Conservation (phyloP, 1,139 yeast genomes). For the Groenewaldozyma auringiensis region DNA sequence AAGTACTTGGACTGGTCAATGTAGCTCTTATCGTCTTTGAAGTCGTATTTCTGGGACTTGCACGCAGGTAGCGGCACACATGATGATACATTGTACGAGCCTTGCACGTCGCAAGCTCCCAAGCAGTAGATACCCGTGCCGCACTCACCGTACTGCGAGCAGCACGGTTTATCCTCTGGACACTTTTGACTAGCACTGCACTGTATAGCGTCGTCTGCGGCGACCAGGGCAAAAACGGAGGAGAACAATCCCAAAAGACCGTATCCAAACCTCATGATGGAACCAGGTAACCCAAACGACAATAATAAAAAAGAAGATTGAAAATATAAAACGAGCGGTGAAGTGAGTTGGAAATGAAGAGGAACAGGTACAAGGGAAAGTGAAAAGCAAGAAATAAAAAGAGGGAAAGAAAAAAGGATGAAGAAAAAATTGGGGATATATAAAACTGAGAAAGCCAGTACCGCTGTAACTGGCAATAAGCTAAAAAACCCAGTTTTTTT, state of each 20-base stretch:
- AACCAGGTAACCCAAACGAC: too few relatives aligned
- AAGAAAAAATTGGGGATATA: background rate
- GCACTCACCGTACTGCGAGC: slow-evolving; percentile 78
- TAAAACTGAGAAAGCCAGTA: too few relatives aligned
- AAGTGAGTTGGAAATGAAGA: too few relatives aligned
- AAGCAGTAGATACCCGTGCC: slow-evolving; percentile 76
- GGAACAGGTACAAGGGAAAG: too few relatives aligned
- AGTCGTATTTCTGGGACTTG: slow-evolving; percentile 18
- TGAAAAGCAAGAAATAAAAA: background rate
- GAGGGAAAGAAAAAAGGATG: background rate
- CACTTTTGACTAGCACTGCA: slow-evolving; percentile 51
- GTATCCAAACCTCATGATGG: background rate
- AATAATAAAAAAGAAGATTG: too few relatives aligned
- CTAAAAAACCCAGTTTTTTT: too few relatives aligned
- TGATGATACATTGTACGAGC: slow-evolving; percentile 51
- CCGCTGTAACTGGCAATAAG: too few relatives aligned
- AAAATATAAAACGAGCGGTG: too few relatives aligned
- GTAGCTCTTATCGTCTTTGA: slow-evolving; percentile 27
- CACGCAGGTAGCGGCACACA: slow-evolving; percentile 56
- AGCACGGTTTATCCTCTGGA: slow-evolving; percentile 70
- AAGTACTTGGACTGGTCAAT: slow-evolving; percentile 43
- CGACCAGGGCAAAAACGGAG: background rate
- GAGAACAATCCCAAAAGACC: background rate
- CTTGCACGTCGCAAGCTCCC: slow-evolving; percentile 72
- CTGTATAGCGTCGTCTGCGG: slow-evolving; percentile 8